These are phyloP conservation scores for Apium graveolens DNA, from an alignment of 129 eudicot genomes.

Conservation along the genomic window DNA sequence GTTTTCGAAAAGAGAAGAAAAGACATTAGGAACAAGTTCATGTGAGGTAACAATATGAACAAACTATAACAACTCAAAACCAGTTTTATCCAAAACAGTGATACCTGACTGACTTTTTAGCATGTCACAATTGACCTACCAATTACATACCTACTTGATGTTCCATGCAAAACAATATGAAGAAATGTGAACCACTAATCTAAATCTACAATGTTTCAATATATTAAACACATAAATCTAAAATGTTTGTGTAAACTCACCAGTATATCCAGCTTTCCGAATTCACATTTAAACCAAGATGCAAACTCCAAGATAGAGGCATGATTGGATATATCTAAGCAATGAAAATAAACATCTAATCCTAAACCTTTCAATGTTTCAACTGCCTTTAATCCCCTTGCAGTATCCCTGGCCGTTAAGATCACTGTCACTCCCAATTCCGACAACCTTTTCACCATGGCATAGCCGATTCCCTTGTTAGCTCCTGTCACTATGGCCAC, in stretches of 20 bases:
- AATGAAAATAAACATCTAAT: conserved; percentile 35
- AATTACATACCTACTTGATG: background rate
- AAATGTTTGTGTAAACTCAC: conserved; percentile 31
- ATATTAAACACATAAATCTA: background rate
- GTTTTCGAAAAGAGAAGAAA: too few species aligned
- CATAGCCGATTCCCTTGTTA: conserved; percentile 82
- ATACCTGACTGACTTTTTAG: background rate
- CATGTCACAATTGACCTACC: background rate
- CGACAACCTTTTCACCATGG: conserved; percentile 57
- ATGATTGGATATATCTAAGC: conserved; percentile 55
- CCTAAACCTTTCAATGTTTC: conserved; percentile 37
- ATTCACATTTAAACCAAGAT: conserved; percentile 42
- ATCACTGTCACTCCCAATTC: conserved; percentile 60
- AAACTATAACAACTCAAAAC: background rate
- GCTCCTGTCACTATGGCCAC: conserved; percentile 81
- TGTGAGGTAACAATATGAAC: background rate
- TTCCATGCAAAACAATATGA: background rate
- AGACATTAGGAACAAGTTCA: background rate
- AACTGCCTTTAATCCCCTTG: conserved; percentile 51
- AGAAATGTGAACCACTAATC: background rate
- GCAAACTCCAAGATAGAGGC: conserved; percentile 42
- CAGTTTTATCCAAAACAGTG: background rate
- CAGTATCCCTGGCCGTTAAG: conserved; percentile 52
- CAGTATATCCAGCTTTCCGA: conserved; percentile 55
- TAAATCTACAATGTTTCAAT: background rate